phyloP scores from a whole-genome alignment of 768 basidiomycete species.

The Asterophora parasitica region DNA sequence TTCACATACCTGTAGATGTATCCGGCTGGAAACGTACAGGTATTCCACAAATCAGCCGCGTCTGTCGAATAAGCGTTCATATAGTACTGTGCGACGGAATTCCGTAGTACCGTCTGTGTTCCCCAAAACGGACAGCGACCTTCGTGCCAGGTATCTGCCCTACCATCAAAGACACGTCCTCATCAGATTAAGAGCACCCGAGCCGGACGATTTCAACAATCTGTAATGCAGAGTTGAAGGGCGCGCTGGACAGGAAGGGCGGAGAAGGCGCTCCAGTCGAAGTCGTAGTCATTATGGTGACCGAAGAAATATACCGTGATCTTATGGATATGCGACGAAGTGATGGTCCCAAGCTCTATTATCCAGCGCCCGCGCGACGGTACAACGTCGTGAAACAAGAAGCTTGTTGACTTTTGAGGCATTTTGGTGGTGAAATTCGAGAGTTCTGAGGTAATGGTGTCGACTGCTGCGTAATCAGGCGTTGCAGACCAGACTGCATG shows the following conservation, averaged over 20 bases:
- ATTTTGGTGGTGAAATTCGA: conserved; percentile 3
- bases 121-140: neutral
- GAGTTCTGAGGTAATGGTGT: conserved; percentile 7
- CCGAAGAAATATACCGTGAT: conserved; percentile 6
- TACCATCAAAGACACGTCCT: neutral
- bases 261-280: conserved; percentile 9
- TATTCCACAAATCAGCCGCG: too few relatives aligned
- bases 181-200: conserved; percentile 1
- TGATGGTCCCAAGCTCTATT: conserved; percentile 1
- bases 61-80: conserved; percentile 10
- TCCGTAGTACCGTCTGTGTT: neutral
- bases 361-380: conserved; percentile 4
- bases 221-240: neutral
- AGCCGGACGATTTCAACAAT: conserved; percentile 3
- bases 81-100: conserved; percentile 6
- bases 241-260: conserved; percentile 2
- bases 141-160: conserved; percentile 2
- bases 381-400: conserved; percentile 9
- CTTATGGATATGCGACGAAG: conserved; percentile 6
- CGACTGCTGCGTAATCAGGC: conserved; percentile 9
- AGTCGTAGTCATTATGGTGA: neutral
- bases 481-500: conserved; percentile 7
- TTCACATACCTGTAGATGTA: too few relatives aligned
- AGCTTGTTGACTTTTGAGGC: neutral
- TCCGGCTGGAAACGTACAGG: too few relatives aligned